Conservation (phyloP, 176 grass and related monocot species). For the Paspalum vaginatum region DNA sequence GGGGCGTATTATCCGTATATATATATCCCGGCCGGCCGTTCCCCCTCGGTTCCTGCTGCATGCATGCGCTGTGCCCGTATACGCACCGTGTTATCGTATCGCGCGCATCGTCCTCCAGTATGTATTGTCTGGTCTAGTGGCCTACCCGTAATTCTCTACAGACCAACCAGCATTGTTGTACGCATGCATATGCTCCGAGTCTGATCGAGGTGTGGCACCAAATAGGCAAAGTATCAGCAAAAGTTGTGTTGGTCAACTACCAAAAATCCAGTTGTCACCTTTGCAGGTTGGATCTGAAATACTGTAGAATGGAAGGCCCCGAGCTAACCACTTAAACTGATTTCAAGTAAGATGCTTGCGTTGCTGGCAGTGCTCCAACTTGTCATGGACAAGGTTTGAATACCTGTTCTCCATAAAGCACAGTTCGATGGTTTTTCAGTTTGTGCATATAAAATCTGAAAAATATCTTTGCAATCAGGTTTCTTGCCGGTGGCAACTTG, state of each 20-base stretch:
- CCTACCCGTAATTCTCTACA: too few species aligned
- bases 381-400: constrained; percentile 47
- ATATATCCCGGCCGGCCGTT: too few species aligned
- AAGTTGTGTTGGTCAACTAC: constrained; percentile 2
- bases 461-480: constrained; percentile 36
- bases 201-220: too few species aligned
- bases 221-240: background rate
- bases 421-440: background rate
- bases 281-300: constrained; percentile 54
- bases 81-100: too few species aligned
- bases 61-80: too few species aligned
- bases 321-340: constrained; percentile 51
- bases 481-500: constrained; percentile 55
- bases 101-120: too few species aligned
- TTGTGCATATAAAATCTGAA: background rate
- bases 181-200: too few species aligned
- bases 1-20: too few species aligned
- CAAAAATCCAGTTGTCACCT: background rate
- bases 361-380: constrained; percentile 35
- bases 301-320: constrained; percentile 57
- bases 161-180: too few species aligned
- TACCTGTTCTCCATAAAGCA: constrained; percentile 12
- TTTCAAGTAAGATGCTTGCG: constrained; percentile 45
- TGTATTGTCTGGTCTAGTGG: too few species aligned
- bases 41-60: too few species aligned